Conservation (phyloP, 2,329 filamentous ascomycete genomes). For the Calonectria henricotiae region DNA sequence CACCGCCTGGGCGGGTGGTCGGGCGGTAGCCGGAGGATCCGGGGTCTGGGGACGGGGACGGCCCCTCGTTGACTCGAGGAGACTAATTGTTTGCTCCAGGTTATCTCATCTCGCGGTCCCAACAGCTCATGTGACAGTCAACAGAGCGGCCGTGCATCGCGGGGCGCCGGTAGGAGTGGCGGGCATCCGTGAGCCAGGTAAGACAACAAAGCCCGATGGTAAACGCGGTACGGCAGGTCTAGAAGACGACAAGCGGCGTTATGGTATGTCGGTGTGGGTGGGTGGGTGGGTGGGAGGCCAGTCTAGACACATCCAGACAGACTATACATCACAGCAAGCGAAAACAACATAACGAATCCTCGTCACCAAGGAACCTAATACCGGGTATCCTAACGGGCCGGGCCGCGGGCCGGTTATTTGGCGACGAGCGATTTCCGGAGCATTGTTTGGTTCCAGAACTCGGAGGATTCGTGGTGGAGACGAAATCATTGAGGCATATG, state of each 20-base stretch:
- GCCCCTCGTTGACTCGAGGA: slow-evolving; percentile 35
- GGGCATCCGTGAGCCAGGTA: slow-evolving; percentile 33
- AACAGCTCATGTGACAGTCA: slow-evolving; percentile 51
- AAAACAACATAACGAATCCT: slow-evolving; percentile 18
- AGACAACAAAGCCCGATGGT: slow-evolving; percentile 32
- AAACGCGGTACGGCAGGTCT: slow-evolving; percentile 36
- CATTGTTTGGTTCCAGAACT: slow-evolving; percentile 35
- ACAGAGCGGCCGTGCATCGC: slow-evolving; percentile 43
- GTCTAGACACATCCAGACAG: slow-evolving; percentile 3
- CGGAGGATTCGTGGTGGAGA: slow-evolving; percentile 42
- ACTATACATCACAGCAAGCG: neutral
- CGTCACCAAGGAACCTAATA: slow-evolving; percentile 35
- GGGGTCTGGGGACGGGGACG: slow-evolving; percentile 42
- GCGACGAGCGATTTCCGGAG: slow-evolving; percentile 29
- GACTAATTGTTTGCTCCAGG: slow-evolving; percentile 39
- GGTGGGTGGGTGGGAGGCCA: slow-evolving; percentile 5
- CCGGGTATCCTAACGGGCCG: slow-evolving; percentile 51
- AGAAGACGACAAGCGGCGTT: slow-evolving; percentile 29
- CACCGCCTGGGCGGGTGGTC: slow-evolving; percentile 49
- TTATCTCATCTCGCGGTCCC: slow-evolving; percentile 48
- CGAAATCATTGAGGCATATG: slow-evolving; percentile 22
- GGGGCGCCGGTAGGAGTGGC: slow-evolving; percentile 38
- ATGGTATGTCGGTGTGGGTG: slow-evolving; percentile 42
- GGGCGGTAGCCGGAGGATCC: slow-evolving; percentile 45
- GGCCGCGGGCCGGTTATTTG: slow-evolving; percentile 47